A percentile compares a stretch with the other conserved stretches of the same genome.
phyloP scores from a whole-genome alignment of 768 basidiomycete genomes.

The Rhodocollybia butyracea region DNA sequence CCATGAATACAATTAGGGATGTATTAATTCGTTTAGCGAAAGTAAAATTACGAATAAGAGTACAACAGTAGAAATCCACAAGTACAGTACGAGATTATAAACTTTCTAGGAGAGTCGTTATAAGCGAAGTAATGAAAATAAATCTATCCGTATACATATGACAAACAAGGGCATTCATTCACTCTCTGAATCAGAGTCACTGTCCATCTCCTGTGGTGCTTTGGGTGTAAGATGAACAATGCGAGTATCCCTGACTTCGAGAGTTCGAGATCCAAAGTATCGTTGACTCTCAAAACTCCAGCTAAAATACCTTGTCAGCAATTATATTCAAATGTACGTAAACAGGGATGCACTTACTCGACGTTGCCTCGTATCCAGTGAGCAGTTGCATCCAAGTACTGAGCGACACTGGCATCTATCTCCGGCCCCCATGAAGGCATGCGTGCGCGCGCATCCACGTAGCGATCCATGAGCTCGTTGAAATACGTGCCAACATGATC shows the following conservation, averaged over 20 bases:
- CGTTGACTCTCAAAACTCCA: constrained; percentile 71
- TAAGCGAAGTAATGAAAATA: no score
- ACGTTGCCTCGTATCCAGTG: constrained; percentile 64
- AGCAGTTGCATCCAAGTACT: constrained; percentile 53
- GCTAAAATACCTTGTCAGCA: constrained; percentile 19
- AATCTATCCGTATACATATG: no score
- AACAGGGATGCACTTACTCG: constrained; percentile 32
- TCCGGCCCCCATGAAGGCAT: constrained; percentile 47
- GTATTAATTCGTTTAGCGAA: no score
- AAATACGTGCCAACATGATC: constrained; percentile 55
- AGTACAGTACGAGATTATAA: no score
- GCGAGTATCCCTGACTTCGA: constrained; percentile 48
- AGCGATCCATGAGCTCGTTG: constrained; percentile 46
- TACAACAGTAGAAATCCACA: no score
- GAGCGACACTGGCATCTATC: constrained; percentile 47
- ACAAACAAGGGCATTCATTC: no score
- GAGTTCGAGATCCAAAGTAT: constrained; percentile 59
- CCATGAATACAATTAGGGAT: no score
- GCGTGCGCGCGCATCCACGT: constrained; percentile 39
- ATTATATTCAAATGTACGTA: neutral
- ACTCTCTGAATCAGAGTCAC: constrained; percentile 9
- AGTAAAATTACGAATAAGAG: no score
- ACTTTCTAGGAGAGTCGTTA: no score
- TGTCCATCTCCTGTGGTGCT: constrained; percentile 29
- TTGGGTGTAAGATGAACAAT: constrained; percentile 40